Base-by-base conservation (phyloP, 2,329 filamentous ascomycete species). In the Talaromyces marneffei region DNA sequence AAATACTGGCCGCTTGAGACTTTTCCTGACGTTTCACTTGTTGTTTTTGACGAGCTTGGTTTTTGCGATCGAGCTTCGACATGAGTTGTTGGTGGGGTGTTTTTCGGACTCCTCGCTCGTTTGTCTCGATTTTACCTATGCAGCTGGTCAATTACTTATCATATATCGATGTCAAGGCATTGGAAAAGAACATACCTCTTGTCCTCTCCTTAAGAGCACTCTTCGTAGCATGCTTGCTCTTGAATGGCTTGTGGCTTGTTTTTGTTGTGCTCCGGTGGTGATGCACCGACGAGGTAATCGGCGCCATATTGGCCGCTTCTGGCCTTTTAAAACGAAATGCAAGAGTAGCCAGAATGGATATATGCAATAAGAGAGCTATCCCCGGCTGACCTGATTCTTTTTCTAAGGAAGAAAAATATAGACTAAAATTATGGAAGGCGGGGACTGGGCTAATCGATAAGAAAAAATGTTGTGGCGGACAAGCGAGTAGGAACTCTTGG, bases 1-100 rank as follows among this genome's bases (percentile, higher is more conserved):
- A 99, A 23, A 99, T 81, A 39, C 86, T 90, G 0, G 85, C 87
- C 57, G 91, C 88, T 67, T 89, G 88, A 53, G 89, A 82, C 71
- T 94, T 89, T 69, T 94, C 91, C 71, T 87, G 87, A 71, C 92
- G 87, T 77, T 97, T 97, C 67, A 87, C 82, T 64, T 89, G 80
- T 70, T 93, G 90, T 75, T 88, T 87, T 80, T 99, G 94, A 76
- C 93, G 93, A 68, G 91, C 90, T 80, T 96, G 91, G 76, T 99
- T 97, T 69, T 91, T 87, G 63, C 94, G 89, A 77, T 96, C 92
- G 74, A 99, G 85, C 78, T 97, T 99, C 62, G 92, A 96, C 90
- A 97, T 93, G 78, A 97, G 86, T 79, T 96, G 91, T 75, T 99
- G 94, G 75, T 96, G 91, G 60, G 91, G 91, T 16, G 93, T 96